Evolutionary conservation across 306 rosid species (phyloP).

Genomic region (Medicago lupulina): DNA sequence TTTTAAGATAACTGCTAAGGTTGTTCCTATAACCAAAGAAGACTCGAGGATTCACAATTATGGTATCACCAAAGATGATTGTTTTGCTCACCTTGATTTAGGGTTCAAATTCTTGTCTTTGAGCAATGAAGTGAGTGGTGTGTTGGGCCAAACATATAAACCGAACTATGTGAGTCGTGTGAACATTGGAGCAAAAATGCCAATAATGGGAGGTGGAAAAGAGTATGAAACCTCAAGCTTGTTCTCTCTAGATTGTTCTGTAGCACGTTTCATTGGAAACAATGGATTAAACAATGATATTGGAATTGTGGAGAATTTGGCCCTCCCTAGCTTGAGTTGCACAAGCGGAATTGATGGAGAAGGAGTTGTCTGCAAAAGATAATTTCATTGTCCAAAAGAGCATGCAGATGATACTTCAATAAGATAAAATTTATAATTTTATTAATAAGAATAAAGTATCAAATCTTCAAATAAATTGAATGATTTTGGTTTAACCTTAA

Average conservation of each 20-base stretch:
- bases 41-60: slow-evolving; percentile 64
- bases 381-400: neutral
- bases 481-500: too few relatives aligned
- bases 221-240: slow-evolving; percentile 53
- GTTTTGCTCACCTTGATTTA: slow-evolving; percentile 68
- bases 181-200: slow-evolving; percentile 58
- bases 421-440: too few relatives aligned
- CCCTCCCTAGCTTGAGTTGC: slow-evolving; percentile 50
- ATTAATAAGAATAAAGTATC: too few relatives aligned
- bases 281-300: neutral
- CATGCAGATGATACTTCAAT: neutral
- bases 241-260: slow-evolving; percentile 61
- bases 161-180: slow-evolving; percentile 53
- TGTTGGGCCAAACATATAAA: slow-evolving; percentile 71
- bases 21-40: slow-evolving; percentile 65
- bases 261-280: slow-evolving; percentile 47
- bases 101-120: slow-evolving; percentile 64
- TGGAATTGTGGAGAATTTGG: slow-evolving; percentile 4
- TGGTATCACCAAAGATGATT: slow-evolving; percentile 57
- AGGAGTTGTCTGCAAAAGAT: slow-evolving; percentile 61
- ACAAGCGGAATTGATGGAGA: slow-evolving; percentile 50
- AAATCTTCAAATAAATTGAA: too few relatives aligned
- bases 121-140: slow-evolving; percentile 54
- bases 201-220: slow-evolving; percentile 62
- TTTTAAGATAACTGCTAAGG: slow-evolving; percentile 60